A percentile compares a stretch with the other conserved stretches of the same genome.
Evolutionary conservation across 1,284 basidiomycete genomes (phyloP).

Genomic region (Cryptococcus sp.): DNA sequence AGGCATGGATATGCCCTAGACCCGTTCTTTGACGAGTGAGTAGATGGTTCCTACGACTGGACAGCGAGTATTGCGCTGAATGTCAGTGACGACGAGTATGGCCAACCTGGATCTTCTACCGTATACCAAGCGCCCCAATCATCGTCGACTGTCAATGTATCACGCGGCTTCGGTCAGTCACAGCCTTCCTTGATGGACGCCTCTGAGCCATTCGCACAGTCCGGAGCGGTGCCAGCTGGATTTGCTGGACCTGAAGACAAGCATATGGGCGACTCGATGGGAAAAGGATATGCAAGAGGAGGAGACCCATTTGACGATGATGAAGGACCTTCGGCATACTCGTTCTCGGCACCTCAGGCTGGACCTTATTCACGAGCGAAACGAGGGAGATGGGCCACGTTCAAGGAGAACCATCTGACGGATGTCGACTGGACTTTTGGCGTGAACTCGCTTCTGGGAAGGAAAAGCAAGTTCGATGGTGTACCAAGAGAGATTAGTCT

Average conservation of each 20-base stretch:
- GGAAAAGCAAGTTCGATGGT: conserved; percentile 42
- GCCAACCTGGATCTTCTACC: conserved; percentile 20
- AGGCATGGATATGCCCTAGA: conserved; percentile 42
- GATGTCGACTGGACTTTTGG: conserved; percentile 47
- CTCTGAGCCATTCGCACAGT: conserved; percentile 35
- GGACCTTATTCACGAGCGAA: conserved; percentile 27
- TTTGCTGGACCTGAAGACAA: conserved; percentile 21
- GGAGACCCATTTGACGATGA: conserved; percentile 41
- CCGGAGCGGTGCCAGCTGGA: conserved; percentile 37
- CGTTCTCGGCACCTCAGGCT: conserved; percentile 28
- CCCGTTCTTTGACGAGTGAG: conserved; percentile 49
- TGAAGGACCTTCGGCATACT: conserved; percentile 38
- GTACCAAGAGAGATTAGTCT: conserved; percentile 57
- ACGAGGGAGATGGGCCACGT: conserved; percentile 29
- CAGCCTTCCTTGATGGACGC: conserved; percentile 26
- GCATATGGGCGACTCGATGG: conserved; percentile 8
- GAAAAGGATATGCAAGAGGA: conserved; percentile 17
- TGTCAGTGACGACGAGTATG: conserved; percentile 44
- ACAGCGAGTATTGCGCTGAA: background rate
- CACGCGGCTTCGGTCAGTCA: conserved; percentile 20
- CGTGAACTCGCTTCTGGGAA: conserved; percentile 35
- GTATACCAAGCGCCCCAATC: conserved; percentile 33
- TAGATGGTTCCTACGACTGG: too few species aligned
- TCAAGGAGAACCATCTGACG: conserved; percentile 39
- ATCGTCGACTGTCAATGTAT: conserved; percentile 23